Evolutionary conservation across 495 filamentous ascomycete genomes (phyloP), one percentile per base, ranked within the genome.

Genomic region (Annulohypoxylon bovei): DNA sequence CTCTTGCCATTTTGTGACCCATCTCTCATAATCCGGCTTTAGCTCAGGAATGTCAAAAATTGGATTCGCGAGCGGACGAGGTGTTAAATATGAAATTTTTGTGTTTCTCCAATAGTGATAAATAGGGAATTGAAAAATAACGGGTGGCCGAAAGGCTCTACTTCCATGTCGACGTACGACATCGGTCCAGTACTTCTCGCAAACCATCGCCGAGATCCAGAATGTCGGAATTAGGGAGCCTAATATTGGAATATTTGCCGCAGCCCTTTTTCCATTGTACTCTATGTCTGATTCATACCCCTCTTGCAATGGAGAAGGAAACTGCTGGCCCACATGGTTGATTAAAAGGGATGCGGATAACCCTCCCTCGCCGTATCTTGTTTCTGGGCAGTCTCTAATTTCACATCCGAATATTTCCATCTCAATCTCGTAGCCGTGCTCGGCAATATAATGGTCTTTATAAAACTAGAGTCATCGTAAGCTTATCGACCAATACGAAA

Each of bases 111-210:
- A 37, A 37, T 37, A 37, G 7, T 12, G 2, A 11, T 4, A 2
- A 7, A 2, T 11, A 11, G 2, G 4, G 20, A 46, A 14, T 20
- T 11, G 1, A 46, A 12, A 3, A 42, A 42, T 42, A 16, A 42
- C 14, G 14, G 63, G 63, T 6, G 25, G 8, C 11, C 14, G 18
- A 16, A 66, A 52, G 11, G 42, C 63, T 22, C 7, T 7, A 12
- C 27, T 59, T 9, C 63, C 63, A 5, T 28, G 54, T 11, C 0
- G 4, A 16, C 18, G 5, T 20, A 59, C 46, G 27, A 59, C 7
- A 6, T 33, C 25, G 30, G 54, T 53, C 63, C 63, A 66, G 44
- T 32, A 66, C 2, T 52, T 50, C 16, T 66, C 54, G 18, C 63
- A 53, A 11, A 66, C 1, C n/a, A 66, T 12, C 33, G 37, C 53